Evolutionary conservation across 2,329 filamentous ascomycete species (phyloP).

Genomic region (Monilinia polystroma): DNA sequence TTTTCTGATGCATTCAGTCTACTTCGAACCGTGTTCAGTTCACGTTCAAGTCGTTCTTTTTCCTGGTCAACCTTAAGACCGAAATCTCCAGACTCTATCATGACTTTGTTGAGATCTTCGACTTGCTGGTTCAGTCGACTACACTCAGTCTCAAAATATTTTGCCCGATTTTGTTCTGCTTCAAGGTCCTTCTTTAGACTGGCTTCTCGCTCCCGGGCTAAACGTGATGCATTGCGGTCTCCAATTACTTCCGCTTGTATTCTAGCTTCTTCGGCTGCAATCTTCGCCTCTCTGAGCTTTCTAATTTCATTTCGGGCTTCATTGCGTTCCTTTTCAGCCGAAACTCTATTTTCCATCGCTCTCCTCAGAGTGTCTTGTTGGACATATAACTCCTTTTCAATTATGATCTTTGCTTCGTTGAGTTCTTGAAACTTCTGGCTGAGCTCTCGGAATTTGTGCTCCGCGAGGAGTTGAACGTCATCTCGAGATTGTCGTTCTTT

Average conservation of each 20-base stretch:
- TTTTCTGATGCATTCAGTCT: conserved; percentile 90
- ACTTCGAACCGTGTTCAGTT: conserved; percentile 87
- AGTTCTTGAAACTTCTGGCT: conserved; percentile 82
- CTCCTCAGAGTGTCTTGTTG: conserved; percentile 89
- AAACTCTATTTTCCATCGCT: conserved; percentile 75
- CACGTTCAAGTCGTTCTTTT: conserved; percentile 88
- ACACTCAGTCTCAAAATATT: conserved; percentile 78
- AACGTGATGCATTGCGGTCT: conserved; percentile 73
- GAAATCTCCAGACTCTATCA: conserved; percentile 86
- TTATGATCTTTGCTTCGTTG: conserved; percentile 93
- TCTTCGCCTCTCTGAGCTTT: conserved; percentile 76
- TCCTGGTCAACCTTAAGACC: conserved; percentile 88
- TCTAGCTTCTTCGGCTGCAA: conserved; percentile 81
- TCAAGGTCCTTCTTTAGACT: conserved; percentile 78
- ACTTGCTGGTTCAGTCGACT: conserved; percentile 74
- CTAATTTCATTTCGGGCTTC: conserved; percentile 85
- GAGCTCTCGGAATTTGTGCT: conserved; percentile 81
- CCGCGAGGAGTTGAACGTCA: conserved; percentile 85
- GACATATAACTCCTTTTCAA: conserved; percentile 95
- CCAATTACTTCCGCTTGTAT: conserved; percentile 77
- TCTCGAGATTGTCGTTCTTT: conserved; percentile 90
- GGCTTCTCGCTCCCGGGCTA: conserved; percentile 77
- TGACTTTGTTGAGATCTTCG: conserved; percentile 81
- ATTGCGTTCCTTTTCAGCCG: conserved; percentile 83
- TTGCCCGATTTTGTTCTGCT: conserved; percentile 70